Evolutionary conservation across 2,329 filamentous ascomycete species (phyloP).

Genomic region (Aspergillus jensenii): DNA sequence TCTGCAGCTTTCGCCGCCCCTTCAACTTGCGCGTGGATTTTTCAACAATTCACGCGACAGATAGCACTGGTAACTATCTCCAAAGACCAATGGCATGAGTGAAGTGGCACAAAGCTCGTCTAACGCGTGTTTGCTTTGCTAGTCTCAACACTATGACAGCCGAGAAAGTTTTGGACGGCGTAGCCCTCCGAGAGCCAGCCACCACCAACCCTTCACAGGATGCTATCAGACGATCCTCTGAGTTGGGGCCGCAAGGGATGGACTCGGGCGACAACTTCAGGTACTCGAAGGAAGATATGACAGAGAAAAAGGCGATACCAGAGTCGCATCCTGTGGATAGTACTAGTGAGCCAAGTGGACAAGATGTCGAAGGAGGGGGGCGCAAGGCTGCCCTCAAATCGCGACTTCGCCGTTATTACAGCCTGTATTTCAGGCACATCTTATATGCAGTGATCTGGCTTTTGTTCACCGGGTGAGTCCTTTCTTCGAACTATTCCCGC

Average conservation of each 20-base stretch:
- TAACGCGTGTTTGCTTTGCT: background rate
- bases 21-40: background rate
- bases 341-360: constrained; percentile 6
- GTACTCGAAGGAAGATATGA: background rate
- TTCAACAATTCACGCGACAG: background rate
- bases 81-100: background rate
- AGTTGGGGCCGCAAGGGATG: background rate
- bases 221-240: constrained; percentile 1
- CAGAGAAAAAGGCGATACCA: constrained; percentile 4
- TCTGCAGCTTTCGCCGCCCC: background rate
- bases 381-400: constrained; percentile 1
- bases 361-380: constrained; percentile 6
- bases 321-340: constrained; percentile 5
- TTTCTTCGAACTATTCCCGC: constrained; percentile 4
- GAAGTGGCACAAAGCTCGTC: background rate
- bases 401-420: constrained; percentile 17
- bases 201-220: background rate
- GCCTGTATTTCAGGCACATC: constrained; percentile 30
- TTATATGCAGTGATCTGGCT: constrained; percentile 50
- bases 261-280: background rate
- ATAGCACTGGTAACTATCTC: background rate
- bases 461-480: constrained; percentile 55
- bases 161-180: constrained; percentile 6
- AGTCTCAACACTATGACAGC: constrained; percentile 2
- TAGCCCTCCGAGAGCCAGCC: background rate